Base-by-base conservation (phyloP, 2,329 filamentous ascomycete genomes). In the Blastomyces emzantsi region DNA sequence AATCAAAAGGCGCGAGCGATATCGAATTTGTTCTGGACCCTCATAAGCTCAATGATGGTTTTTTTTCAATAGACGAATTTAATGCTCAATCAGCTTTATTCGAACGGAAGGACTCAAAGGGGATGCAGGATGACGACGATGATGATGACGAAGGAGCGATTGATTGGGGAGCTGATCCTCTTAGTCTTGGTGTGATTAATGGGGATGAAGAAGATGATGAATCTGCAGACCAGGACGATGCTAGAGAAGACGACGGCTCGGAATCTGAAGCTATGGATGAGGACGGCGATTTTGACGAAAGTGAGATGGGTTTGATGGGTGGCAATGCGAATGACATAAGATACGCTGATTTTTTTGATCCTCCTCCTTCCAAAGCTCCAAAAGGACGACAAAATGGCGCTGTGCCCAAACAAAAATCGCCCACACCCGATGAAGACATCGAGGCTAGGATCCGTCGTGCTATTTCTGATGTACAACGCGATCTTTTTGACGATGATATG, bases 21-120 rank as follows among this genome's bases (percentile, higher is more conserved):
- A 82, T 83, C 59, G 83, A 84, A 49, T 87, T 88, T 65, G 55
- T 49, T 33, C 30, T 60, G 15, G 92, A 97, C 71, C 86, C 87
- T 3, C 83, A 94, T 72, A 91, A 92, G 7, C 84, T 99, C 41
- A 97, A 99, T 71, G 94, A 99, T 72, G 93, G 92, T 5, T 99
- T 99, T 79, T 99, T 99, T 78, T 96, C 91, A 19, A 93, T 99
- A 70, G 92, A 97, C 71, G 87, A 95, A 65, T 99, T 99, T 83
- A 99, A 99, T 81, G 90, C 88, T 73, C 90, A 95, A 73, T 90
- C 92, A 1, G 90, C 96, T 71, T 89, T 88, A 73, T 86, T 97
- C 59, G 94, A 99, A 75, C 86, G 90, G 67, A 89, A 92, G 74
- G 93, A 97, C 74, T 84, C 85, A 36, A 83, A 84, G 67, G 91